Conservation (phyloP, 306 rosid species). For the Datisca glomerata region DNA sequence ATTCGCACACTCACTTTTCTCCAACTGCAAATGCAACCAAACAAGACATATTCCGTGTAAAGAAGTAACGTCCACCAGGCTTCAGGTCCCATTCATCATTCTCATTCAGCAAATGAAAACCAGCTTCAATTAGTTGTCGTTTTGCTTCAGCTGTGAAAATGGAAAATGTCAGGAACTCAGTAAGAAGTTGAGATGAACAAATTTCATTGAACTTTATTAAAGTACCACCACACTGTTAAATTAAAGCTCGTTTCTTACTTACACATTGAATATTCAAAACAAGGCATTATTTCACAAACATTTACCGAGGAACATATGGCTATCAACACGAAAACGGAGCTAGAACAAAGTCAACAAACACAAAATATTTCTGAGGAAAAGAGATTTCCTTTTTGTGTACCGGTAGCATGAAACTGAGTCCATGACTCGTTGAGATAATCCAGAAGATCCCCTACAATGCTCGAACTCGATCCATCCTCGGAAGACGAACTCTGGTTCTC, state of each 20-base stretch:
- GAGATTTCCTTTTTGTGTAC: constrained; percentile 15
- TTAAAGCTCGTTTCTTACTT: too few relatives aligned
- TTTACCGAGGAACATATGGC: too few relatives aligned
- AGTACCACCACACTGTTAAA: constrained; percentile 5
- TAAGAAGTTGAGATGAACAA: constrained; percentile 2
- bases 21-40: constrained; percentile 87
- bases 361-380: not conserved
- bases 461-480: constrained; percentile 21
- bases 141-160: constrained; percentile 70
- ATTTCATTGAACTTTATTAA: too few relatives aligned
- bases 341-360: not conserved
- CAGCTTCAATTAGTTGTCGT: constrained; percentile 62
- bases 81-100: constrained; percentile 80
- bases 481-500: constrained; percentile 29
- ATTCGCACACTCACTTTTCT: constrained; percentile 39
- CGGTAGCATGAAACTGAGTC: constrained; percentile 97
- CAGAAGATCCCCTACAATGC: constrained; percentile 65
- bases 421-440: constrained; percentile 86
- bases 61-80: constrained; percentile 90
- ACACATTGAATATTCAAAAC: too few relatives aligned
- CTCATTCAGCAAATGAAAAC: constrained; percentile 64
- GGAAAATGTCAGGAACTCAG: not conserved
- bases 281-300: not conserved
- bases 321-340: not conserved
- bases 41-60: constrained; percentile 87